Percentiles rank a stretch among this genome's conserved stretches.
Conservation (phyloP, 768 basidiomycete genomes). For the Epithele typhae region DNA sequence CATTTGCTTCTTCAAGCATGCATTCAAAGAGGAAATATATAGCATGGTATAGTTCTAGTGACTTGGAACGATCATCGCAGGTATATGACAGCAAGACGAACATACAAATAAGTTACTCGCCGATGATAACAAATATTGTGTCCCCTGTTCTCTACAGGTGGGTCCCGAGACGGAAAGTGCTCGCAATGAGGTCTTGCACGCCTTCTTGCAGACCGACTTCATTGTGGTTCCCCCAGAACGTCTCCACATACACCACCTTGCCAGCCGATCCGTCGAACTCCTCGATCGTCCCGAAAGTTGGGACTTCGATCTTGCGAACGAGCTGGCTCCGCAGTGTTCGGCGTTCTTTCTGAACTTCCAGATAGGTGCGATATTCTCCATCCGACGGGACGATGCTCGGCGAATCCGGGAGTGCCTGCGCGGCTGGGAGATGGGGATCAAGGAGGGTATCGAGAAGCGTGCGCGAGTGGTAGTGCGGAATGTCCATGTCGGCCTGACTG, state of each 20-base stretch:
- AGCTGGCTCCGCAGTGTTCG: slow-evolving; percentile 37
- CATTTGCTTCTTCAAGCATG: too few relatives aligned
- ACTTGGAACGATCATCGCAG: too few relatives aligned
- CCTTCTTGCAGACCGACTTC: slow-evolving; percentile 59
- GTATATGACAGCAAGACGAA: too few relatives aligned
- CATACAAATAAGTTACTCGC: too few relatives aligned
- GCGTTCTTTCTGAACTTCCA: slow-evolving; percentile 36
- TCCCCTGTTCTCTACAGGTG: slow-evolving; percentile 2
- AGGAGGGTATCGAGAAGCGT: slow-evolving; percentile 65
- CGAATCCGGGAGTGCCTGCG: slow-evolving; percentile 32
- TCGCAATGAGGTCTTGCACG: slow-evolving; percentile 53
- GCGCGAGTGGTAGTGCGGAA: slow-evolving; percentile 65
- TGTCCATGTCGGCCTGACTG: slow-evolving; percentile 70
- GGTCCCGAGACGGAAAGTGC: slow-evolving; percentile 21
- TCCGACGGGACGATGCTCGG: slow-evolving; percentile 23
- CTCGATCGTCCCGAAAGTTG: slow-evolving; percentile 47
- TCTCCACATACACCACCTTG: slow-evolving; percentile 55
- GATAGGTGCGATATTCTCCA: slow-evolving; percentile 44
- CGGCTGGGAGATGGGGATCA: slow-evolving; percentile 54
- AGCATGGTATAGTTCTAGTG: too few relatives aligned
- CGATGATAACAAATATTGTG: too few relatives aligned
- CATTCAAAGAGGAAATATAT: too few relatives aligned
- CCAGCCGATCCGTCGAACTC: slow-evolving; percentile 41
- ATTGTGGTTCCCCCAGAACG: slow-evolving; percentile 54
- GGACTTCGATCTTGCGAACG: slow-evolving; percentile 41